Evolutionary conservation across 345 rosid species (phyloP).

Genomic region (Arabis alpina): DNA sequence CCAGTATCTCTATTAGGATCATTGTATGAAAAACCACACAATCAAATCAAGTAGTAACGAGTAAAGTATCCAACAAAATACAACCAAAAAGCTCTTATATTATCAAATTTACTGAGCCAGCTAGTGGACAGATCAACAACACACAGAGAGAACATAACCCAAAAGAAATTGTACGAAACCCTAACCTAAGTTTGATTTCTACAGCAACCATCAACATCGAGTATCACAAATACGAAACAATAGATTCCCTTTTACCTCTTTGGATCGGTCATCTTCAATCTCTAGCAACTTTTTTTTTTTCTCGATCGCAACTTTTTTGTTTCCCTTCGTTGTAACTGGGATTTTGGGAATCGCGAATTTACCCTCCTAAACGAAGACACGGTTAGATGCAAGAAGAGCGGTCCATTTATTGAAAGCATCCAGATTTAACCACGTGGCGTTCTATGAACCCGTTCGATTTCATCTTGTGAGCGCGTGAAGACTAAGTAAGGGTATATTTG

Average conservation of each 20-base stretch:
- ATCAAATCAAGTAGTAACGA: not conserved
- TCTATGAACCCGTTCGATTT: not conserved
- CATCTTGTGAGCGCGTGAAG: not conserved
- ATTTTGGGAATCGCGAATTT: not conserved
- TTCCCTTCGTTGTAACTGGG: not conserved
- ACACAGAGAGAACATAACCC: slow-evolving; percentile 2
- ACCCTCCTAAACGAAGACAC: not conserved
- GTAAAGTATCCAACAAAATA: not conserved
- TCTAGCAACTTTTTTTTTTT: slow-evolving; percentile 10
- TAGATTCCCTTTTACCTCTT: slow-evolving; percentile 23
- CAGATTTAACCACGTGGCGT: slow-evolving; percentile 28
- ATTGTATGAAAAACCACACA: not conserved
- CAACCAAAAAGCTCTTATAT: no score
- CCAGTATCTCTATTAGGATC: not conserved
- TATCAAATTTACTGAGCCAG: not conserved
- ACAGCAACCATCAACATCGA: not conserved
- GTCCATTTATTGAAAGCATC: slow-evolving; percentile 24
- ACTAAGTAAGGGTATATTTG: slow-evolving; percentile 35
- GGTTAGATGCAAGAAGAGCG: not conserved
- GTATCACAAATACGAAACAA: not conserved
- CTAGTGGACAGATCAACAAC: not conserved
- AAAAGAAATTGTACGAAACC: slow-evolving; percentile 25
- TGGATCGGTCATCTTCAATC: slow-evolving; percentile 39
- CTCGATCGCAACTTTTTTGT: slow-evolving; percentile 24
- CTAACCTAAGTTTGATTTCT: slow-evolving; percentile 22